Base-by-base conservation (phyloP, 108 stramenopile species). In the Aurantiochytrium sp. region DNA sequence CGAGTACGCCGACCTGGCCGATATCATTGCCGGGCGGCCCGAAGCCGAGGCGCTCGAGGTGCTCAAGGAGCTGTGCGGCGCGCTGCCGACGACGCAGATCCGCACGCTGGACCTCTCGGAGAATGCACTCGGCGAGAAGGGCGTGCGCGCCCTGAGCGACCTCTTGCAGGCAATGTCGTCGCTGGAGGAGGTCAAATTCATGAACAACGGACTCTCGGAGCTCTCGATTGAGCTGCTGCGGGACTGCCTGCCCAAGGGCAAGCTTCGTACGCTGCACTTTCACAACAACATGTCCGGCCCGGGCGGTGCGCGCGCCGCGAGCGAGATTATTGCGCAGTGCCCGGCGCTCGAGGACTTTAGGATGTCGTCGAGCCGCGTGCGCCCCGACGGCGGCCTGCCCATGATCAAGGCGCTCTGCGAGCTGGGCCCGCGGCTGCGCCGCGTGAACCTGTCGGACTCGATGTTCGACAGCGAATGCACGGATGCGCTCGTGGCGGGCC, bases 31-130 rank as follows among this genome's bases (percentile, higher is more conserved):
- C 19, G 73, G 73, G 12, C 39, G 73, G 39, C 73, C 73, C 39
- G 73, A 81, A 48, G 73, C 73, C 12, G 73, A 81, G 73, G 73
- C 73, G n/a, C 73, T 81, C 45, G 73, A 81, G 73, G 73, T 81
- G n/a, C 45, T 81, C 24, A 41, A 81, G 45, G 45, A 41, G 24
- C 8, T 81, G 39, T 81, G 73, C 32, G 73, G 73, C 39, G 73
- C 73, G 42, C 45, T 81, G 42, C 73, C 73, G 27, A 30, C 73
- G 21, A 17, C 39, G n/a, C 39, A 81, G 73, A 17, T 81, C 21
- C 73, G 73, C 73, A 42, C 17, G 39, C 39, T 81, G 12, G 73
- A 81, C 24, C 45, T 81, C 8, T 81, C 73, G 12, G 73, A 81
- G 45, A 81, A 81, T 24, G 73, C 73, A 19, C 73, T 81, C 45